A percentile compares a stretch with the other conserved stretches of the same genome.
Conservation (phyloP, 202 grass and related monocot species). For the Miscanthus sacchariflorus region DNA sequence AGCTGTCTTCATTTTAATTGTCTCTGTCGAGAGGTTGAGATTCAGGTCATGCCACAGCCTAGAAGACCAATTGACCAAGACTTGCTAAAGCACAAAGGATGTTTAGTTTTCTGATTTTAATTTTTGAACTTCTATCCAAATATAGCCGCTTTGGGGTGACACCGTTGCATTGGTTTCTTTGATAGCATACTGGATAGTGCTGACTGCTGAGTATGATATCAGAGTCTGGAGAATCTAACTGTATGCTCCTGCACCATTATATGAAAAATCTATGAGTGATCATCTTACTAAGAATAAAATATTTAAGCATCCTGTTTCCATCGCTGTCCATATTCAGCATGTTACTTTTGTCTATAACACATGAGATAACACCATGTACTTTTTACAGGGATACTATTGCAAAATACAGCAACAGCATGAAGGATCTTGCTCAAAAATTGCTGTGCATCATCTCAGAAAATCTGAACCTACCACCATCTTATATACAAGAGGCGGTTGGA, state of each 20-base stretch:
- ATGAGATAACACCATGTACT: constrained; percentile 20
- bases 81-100: neutral
- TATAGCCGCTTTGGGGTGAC: neutral
- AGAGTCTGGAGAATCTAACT: neutral
- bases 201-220: neutral
- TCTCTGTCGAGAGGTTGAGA: neutral
- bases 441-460: constrained; percentile 69
- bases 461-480: constrained; percentile 66
- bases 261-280: neutral
- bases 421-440: constrained; percentile 77
- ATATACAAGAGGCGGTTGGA: constrained; percentile 84
- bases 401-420: constrained; percentile 78
- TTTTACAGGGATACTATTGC: constrained; percentile 72
- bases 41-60: neutral
- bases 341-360: neutral
- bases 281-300: neutral
- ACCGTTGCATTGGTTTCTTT: neutral
- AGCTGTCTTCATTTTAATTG: constrained; percentile 22
- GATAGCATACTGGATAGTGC: neutral
- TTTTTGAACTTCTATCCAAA: neutral
- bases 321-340: neutral
- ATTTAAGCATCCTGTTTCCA: constrained; percentile 10
- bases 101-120: neutral
- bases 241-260: neutral
- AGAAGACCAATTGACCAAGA: neutral